Evolutionary conservation across 139 green algal species (phyloP), one percentile per base, ranked within the genome.

Genomic region (Auxenochlorella pyrenoidosa): DNA sequence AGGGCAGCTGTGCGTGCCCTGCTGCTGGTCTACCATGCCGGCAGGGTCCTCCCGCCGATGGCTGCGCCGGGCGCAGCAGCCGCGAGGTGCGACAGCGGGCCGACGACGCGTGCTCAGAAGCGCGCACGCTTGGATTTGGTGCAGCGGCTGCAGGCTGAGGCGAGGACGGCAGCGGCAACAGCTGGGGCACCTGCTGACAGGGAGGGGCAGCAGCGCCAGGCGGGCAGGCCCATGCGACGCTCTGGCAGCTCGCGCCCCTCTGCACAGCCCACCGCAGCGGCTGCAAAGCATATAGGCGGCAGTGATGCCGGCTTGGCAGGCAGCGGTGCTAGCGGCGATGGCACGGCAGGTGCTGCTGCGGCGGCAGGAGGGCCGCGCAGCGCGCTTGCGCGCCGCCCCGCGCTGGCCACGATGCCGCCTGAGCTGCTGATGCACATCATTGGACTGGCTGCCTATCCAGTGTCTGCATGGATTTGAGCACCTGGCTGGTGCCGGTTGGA

Each of bases 351-450:
- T 32, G 26, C 47, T 54, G 15, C 40, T 24, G 75, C 15, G 44
- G 41, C 73, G 41, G 41, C 75, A 10, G 43, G 13, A 26, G 54
- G 59, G 18, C 10, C 36, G 36, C 15, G 32, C 34, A 21, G 16
- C 19, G 19, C 4, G 38, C 24, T 60, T 10, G 1, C 3, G 26
- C 51, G 30, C 0, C 22, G 13, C 18, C 34, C 79, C 30, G 36
- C 54, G 8, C 36, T 84, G 58, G 79, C 38, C 26, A 30, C 58
- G 22, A 58, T 84, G 36, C 79, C 79, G 15, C 15, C 26, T 5
- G 79, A 84, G 79, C 79, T 84, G 58, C 36, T 84, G 58, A 36
- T 84, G 79, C 79, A 51, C 58, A 84, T 84, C 38, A 59, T 84
- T 44, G 30, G 15, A 30, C 16, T 38, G 58, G 58, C 79, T 18